Base-by-base conservation (phyloP, 2,329 filamentous ascomycete genomes). In the Thelonectria blattea region DNA sequence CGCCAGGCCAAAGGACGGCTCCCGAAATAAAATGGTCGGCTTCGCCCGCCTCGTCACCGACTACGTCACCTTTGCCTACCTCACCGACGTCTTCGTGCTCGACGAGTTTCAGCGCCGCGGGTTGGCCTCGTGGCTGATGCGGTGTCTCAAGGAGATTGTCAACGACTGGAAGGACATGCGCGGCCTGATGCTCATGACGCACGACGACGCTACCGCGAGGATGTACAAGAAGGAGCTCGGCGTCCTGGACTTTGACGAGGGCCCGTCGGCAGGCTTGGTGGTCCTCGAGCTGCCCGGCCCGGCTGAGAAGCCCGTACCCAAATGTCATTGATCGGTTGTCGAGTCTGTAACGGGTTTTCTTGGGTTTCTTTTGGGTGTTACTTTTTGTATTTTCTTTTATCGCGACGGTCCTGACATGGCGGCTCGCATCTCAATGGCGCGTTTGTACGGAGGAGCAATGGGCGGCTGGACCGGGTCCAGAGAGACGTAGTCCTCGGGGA, bases 381-480 rank as follows among this genome's bases (percentile, higher is more conserved):
- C 52, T n/a, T n/a, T n/a, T 56, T 43, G 42, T 58, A 32, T 27
- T 46, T 53, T 41, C 57, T 65, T n/a, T n/a, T 70, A 71, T 53
- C 69, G 70, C 61, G 68, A 66, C 51, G 70, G 62, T 58, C 69
- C 72, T 50, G 75, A 75, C 67, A 73, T 64, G 59, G 74, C 73
- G 59, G 75, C 73, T 58, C 76, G 72, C 69, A 95, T 84, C 75
- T 98, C 94, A 61, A 99, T 79, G 12, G 95, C 95, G 57, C 90
- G 87, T 75, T 93, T 96, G 73, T 99, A 99, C 0, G 95, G 95
- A 12, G 95, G 95, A 10, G 95, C 95, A 37, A 95, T 99, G 0
- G 95, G 95, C 27, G 94, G 94, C 74, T 98, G 95, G 32, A 99
- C 86, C 0, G 95, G 95, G 73, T 97, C 93, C 50, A 98, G 83